Base-by-base conservation (phyloP, 2,329 filamentous ascomycete species). In the Chaetothyriales sp. region DNA sequence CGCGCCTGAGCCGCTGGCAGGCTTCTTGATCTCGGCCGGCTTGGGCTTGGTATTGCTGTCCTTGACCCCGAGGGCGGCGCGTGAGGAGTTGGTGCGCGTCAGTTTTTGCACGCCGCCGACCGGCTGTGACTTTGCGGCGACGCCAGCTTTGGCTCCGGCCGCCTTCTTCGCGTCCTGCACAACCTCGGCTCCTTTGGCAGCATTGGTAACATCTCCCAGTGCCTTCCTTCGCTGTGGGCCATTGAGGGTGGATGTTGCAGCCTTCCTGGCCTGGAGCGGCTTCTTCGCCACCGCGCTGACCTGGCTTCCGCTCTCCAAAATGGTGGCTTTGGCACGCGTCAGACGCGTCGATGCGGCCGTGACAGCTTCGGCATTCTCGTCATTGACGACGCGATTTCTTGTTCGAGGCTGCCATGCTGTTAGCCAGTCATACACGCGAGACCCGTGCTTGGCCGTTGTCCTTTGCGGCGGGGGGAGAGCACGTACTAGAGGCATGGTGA, bases 121-220 rank as follows among this genome's bases (percentile, higher is more conserved):
- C 4, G 56, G 80, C 64, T 89, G 83, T 44, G 76, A 78, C 71
- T 95, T 95, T 46, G 87, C 86, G 43, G 86, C 78, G 25, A 89
- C 72, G 51, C 81, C 81, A 51, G 70, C 70, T 70, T 88, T 82
- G 64, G 73, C 74, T 43, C 69, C 69, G 39, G 73, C 66, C 45
- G 73, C 70, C 75, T 94, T 95, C 75, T 93, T 94, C 59, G 76
- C 79, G 51, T 86, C 84, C 51, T 68, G 75, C 64, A 57, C 61
- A 49, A 86, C 84, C 46, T 77, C 76, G 68, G 68, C 67, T 15
- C 59, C 59, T 56, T 95, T 96, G 61, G 80, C 80, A 57, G 94
- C 84, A 71, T 98, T 98, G 78, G 88, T 96, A 60, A 95, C 84
- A 72, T 98, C 92, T 52, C 86, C 88, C 39, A 98, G 77, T 61